These are phyloP conservation scores for Camelina neglecta DNA, from an alignment of 345 rosid species.

Conservation along the genomic window DNA sequence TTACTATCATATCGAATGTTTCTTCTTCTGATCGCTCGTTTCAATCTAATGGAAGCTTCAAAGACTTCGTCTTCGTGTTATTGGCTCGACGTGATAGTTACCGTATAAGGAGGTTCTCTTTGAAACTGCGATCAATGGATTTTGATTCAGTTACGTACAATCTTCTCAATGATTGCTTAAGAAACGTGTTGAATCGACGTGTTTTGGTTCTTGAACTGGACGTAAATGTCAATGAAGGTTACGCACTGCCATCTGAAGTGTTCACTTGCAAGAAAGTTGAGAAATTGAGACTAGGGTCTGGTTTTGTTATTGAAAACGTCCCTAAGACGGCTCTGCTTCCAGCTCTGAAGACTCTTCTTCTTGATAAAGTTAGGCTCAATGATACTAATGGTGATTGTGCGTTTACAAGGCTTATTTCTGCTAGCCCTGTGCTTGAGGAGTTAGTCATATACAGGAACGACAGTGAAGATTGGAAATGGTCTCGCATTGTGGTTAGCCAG, in stretches of 20 bases:
- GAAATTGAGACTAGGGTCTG: background rate
- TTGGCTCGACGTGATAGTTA: background rate
- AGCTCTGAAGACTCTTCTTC: background rate
- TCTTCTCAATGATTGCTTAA: background rate
- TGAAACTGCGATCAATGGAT: background rate
- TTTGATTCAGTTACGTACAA: background rate
- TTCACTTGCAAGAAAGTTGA: background rate
- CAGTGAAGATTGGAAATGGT: conserved; percentile 5
- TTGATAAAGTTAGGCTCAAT: background rate
- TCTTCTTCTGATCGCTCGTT: background rate
- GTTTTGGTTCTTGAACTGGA: background rate
- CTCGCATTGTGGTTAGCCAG: background rate
- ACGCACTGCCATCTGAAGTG: background rate
- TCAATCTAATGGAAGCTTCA: background rate
- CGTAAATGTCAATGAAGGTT: background rate
- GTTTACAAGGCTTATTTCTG: conserved; percentile 1
- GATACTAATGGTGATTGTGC: background rate
- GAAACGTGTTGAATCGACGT: background rate
- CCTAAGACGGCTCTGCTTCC: background rate
- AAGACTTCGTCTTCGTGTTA: background rate
- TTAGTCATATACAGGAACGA: background rate
- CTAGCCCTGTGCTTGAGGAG: conserved; percentile 4
- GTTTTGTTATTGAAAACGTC: background rate
- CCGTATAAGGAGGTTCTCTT: background rate
- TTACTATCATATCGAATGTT: background rate